Evolutionary conservation across 441 rosid species (phyloP).

Genomic region (Manihot esculenta): DNA sequence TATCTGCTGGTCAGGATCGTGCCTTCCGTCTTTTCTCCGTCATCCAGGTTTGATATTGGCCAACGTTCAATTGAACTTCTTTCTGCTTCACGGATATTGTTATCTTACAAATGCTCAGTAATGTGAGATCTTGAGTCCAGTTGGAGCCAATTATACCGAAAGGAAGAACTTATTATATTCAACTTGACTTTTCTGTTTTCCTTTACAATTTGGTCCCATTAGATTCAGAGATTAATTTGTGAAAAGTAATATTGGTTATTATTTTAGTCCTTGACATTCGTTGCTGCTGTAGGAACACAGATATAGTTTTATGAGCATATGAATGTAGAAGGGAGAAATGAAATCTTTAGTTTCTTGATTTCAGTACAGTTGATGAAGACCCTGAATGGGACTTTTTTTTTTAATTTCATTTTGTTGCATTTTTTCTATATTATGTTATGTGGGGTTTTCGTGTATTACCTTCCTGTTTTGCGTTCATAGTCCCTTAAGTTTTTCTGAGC

Average conservation of each 20-base stretch:
- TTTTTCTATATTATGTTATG: background rate
- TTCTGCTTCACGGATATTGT: slow-evolving; percentile 5
- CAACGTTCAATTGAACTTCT: background rate
- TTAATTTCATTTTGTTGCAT: background rate
- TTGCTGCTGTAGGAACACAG: background rate
- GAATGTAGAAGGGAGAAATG: background rate
- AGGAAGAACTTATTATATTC: too few relatives aligned
- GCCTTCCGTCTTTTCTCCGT: slow-evolving; percentile 94
- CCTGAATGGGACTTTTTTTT: background rate
- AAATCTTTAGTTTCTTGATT: background rate
- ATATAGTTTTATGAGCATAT: background rate
- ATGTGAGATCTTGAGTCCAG: too few relatives aligned
- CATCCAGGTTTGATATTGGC: slow-evolving; percentile 56
- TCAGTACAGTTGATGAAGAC: background rate
- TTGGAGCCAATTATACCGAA: too few relatives aligned
- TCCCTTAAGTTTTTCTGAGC: background rate
- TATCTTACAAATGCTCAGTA: background rate
- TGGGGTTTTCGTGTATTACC: background rate
- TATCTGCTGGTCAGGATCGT: slow-evolving; percentile 98
- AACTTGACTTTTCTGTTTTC: background rate
- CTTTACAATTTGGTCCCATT: background rate
- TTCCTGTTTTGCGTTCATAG: background rate
- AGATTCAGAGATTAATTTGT: background rate
- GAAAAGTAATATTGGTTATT: background rate
- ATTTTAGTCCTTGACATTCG: background rate